Base-by-base conservation (phyloP, 1,284 basidiomycete genomes). In the Trichosporon sp. region DNA sequence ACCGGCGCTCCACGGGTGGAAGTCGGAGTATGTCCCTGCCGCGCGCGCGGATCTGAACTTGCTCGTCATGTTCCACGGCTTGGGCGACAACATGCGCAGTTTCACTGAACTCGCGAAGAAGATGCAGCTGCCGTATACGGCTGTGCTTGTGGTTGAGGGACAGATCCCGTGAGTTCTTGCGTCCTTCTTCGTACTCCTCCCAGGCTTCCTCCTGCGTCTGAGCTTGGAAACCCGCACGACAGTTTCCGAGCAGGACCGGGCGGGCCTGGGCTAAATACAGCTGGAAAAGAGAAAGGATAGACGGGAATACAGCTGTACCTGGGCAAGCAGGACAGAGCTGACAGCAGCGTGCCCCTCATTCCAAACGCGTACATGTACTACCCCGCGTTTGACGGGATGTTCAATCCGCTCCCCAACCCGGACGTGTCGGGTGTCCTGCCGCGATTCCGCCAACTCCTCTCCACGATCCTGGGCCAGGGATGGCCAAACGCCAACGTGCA, bases 291-390 rank as follows among this genome's bases (percentile, higher is more conserved):
- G 26, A 26, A 26, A 26, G 26, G 26, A 26, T 26, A 26, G 26
- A 26, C 26, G 26, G 26, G 26, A 26, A 26, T 26, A 26, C 26
- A 26, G 26, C 26, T 26, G 26, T 26, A 26, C 2, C 26, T 26
- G 26, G 26, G 26, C 26, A 26, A 26, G 26, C 37, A 38, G 37
- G 10, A 38, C 37, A 38, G 37, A 32, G 63, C 72, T 76, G 40
- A 75, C 68, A 43, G 19, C 77, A 91, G 91, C 73, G 88, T 96
- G 21, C 94, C 94, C 0, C 91, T 90, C 77, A 86, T 96, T 74
- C 88, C 77, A 21, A 80, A 90, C 64, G 89, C 91, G 0, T 96
- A 87, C 83, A 92, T 94, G 80, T 96, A 94, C 94, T 96, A 93
- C 83, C 85, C 88, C 16, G 92, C 92, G 51, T 96, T 96, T 80